Conservation (phyloP, 108 stramenopile genomes). For the Cyclotella distinguenda region DNA sequence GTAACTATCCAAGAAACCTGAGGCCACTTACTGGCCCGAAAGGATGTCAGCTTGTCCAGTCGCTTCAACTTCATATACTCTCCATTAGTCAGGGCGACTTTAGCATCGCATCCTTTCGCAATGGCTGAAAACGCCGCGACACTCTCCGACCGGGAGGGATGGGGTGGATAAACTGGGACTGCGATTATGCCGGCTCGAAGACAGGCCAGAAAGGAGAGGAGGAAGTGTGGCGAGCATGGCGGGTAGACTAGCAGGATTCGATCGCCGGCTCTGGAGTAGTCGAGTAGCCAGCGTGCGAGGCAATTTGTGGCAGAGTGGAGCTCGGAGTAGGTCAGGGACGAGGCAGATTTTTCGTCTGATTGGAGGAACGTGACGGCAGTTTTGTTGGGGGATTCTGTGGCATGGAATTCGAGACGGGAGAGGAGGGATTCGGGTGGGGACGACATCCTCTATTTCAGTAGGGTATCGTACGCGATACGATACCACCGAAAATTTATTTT, state of each 20-base stretch:
- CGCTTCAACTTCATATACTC: constrained; percentile 84
- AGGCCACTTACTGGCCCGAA: too few relatives aligned
- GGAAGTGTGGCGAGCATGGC: constrained; percentile 92
- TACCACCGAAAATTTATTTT: too few relatives aligned
- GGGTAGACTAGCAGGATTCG: constrained; percentile 93
- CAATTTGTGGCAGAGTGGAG: constrained; percentile 30
- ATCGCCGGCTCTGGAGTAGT: constrained; percentile 51
- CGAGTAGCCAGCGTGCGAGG: constrained; percentile 37
- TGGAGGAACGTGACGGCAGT: constrained; percentile 47
- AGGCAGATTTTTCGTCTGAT: constrained; percentile 10
- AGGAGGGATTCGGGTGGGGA: constrained; percentile 2
- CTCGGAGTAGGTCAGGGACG: constrained; percentile 33
- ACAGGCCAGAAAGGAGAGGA: constrained; percentile 94
- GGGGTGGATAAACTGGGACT: constrained; percentile 96
- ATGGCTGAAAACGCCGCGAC: constrained; percentile 80
- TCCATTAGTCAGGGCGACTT: constrained; percentile 82
- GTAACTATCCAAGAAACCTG: constrained; percentile 75
- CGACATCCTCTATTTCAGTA: too few relatives aligned
- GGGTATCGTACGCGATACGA: too few relatives aligned
- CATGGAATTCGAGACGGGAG: constrained; percentile 6
- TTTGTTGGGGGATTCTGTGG: constrained; percentile 36
- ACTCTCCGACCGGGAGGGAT: constrained; percentile 79
- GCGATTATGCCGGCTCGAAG: constrained; percentile 87
- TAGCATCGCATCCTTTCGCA: constrained; percentile 74
- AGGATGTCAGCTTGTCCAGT: constrained; percentile 51